Conservation (phyloP, 1,284 basidiomycete species). For the Cryptococcus jaspeensis region DNA sequence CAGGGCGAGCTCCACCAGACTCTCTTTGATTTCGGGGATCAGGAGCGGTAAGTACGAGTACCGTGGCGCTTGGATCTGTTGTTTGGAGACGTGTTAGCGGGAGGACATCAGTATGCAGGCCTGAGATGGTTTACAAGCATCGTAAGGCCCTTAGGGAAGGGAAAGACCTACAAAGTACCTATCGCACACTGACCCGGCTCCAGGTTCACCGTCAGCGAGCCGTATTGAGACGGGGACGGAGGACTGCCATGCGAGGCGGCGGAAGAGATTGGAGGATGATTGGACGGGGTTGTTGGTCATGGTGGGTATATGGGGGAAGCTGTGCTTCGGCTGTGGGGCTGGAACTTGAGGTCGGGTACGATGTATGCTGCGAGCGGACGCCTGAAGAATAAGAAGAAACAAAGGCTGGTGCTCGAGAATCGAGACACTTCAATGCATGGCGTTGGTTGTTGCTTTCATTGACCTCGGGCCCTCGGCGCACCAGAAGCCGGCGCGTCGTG, state of each 20-base stretch:
- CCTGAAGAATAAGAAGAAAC: no score
- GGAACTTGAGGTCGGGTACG: no score
- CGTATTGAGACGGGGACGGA: slow-evolving; percentile 42
- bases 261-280: slow-evolving; percentile 45
- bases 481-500: no score
- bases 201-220: slow-evolving; percentile 36
- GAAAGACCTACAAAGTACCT: slow-evolving; percentile 44
- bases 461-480: no score
- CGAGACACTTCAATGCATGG: no score
- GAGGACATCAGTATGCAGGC: background rate
- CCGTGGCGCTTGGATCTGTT: slow-evolving; percentile 67
- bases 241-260: slow-evolving; percentile 48
- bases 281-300: slow-evolving; percentile 24
- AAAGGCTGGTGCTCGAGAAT: no score
- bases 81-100: background rate
- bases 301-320: background rate
- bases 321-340: background rate
- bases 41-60: slow-evolving; percentile 88
- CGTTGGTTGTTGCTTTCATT: no score
- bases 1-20: slow-evolving; percentile 83
- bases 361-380: no score
- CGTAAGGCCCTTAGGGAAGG: background rate
- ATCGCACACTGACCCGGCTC: slow-evolving; percentile 31
- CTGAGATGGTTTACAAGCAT: background rate
- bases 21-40: slow-evolving; percentile 76